These are phyloP conservation scores for Trametes pubescens DNA, from an alignment of 1,284 basidiomycete species.

Conservation along the genomic window DNA sequence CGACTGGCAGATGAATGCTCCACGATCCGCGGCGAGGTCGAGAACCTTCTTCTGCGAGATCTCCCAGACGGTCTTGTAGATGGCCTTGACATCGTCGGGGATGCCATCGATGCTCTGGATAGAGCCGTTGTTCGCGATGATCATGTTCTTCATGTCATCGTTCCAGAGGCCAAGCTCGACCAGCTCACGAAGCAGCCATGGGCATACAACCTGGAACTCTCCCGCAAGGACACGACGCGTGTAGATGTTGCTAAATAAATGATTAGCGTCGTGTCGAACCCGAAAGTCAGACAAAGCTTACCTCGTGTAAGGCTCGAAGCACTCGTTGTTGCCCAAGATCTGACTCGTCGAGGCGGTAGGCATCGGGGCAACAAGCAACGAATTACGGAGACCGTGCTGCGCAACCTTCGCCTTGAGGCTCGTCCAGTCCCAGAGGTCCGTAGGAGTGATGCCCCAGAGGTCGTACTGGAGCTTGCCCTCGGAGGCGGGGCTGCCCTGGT, in stretches of 20 bases:
- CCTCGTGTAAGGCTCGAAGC: conserved; percentile 97
- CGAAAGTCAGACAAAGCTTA: conserved; percentile 41
- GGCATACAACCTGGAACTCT: conserved; percentile 99
- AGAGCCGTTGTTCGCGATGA: conserved; percentile 97
- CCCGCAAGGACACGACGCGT: conserved; percentile 99
- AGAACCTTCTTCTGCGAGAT: conserved; percentile 99
- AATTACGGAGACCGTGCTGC: conserved; percentile 91
- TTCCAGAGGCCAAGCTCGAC: conserved; percentile 97
- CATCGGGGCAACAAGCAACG: conserved; percentile 96
- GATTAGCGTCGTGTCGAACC: conserved; percentile 5
- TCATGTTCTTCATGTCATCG: conserved; percentile 99
- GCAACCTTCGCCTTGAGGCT: conserved; percentile 90
- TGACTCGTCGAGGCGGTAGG: conserved; percentile 99
- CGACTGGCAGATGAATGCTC: conserved; percentile 97
- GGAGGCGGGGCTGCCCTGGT: conserved; percentile 90
- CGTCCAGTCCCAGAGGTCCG: conserved; percentile 96
- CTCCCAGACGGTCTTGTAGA: conserved; percentile 99
- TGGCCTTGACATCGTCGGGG: conserved; percentile 91
- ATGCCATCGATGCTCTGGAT: conserved; percentile 91
- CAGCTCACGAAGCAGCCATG: conserved; percentile 97
- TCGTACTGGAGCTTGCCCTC: conserved; percentile 95
- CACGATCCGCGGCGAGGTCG: conserved; percentile 97
- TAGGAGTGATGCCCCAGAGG: conserved; percentile 94
- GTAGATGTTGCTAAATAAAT: conserved; percentile 87
- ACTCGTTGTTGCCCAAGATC: conserved; percentile 99